These are phyloP conservation scores for Didymella sp. DNA, from an alignment of 2,329 filamentous ascomycete species.

Conservation along the genomic window DNA sequence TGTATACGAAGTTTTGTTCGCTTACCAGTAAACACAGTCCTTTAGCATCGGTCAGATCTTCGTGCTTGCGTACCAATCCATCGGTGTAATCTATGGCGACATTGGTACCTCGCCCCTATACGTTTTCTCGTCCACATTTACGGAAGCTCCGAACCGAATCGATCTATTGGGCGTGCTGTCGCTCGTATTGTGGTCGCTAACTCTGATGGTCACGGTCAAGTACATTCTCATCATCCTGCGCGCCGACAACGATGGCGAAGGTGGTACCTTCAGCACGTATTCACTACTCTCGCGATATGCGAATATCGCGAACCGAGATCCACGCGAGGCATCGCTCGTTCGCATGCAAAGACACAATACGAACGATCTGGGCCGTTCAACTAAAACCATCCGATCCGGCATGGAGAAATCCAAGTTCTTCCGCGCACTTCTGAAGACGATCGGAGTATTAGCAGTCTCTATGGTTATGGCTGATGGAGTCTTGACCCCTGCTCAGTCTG, in stretches of 20 bases:
- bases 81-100: constrained; percentile 73
- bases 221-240: constrained; percentile 70
- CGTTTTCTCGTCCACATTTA: constrained; percentile 73
- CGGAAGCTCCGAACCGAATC: constrained; percentile 56
- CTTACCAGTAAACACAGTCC: constrained; percentile 29
- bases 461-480: constrained; percentile 73
- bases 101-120: constrained; percentile 74
- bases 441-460: constrained; percentile 70
- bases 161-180: constrained; percentile 71
- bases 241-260: constrained; percentile 75
- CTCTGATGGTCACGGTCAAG: constrained; percentile 73
- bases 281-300: constrained; percentile 66
- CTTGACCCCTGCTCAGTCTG: constrained; percentile 72
- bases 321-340: constrained; percentile 62
- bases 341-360: constrained; percentile 67
- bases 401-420: constrained; percentile 64
- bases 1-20: neutral
- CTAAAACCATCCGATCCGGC: constrained; percentile 61
- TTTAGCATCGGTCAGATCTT: constrained; percentile 40
- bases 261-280: constrained; percentile 73
- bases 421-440: constrained; percentile 63
- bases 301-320: constrained; percentile 67
- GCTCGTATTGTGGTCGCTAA: constrained; percentile 73
- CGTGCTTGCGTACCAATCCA: constrained; percentile 64
- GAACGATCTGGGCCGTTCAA: constrained; percentile 61